Evolutionary conservation across 2,329 filamentous ascomycete species (phyloP).

Genomic region (Claviceps africana): DNA sequence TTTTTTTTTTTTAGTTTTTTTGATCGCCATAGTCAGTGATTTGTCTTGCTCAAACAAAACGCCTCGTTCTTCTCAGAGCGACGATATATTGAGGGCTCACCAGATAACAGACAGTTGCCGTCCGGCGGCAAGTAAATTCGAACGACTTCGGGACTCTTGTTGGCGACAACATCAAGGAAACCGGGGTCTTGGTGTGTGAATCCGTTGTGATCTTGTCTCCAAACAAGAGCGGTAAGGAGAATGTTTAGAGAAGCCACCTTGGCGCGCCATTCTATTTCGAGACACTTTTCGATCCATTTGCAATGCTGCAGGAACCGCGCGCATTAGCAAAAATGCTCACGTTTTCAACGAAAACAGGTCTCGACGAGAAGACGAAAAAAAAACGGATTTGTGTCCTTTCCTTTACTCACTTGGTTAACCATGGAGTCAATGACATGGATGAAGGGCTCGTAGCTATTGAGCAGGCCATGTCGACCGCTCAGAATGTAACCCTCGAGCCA

Average conservation of each 20-base stretch:
- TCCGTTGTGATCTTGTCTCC: conserved; percentile 73
- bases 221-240: conserved; percentile 63
- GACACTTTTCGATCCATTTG: conserved; percentile 72
- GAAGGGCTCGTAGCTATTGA: conserved; percentile 74
- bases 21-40: conserved; percentile 1
- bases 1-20: conserved; percentile 18
- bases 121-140: conserved; percentile 72
- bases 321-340: conserved; percentile 4
- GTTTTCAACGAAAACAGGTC: neutral
- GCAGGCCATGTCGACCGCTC: conserved; percentile 58
- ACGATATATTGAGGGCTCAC: conserved; percentile 12
- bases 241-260: conserved; percentile 67
- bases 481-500: conserved; percentile 71
- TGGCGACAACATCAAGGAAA: conserved; percentile 66
- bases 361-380: no score
- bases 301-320: conserved; percentile 39
- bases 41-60: no score
- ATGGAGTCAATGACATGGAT: conserved; percentile 75
- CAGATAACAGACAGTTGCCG: conserved; percentile 60
- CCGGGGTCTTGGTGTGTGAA: conserved; percentile 73
- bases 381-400: no score
- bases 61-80: no score
- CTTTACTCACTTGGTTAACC: conserved; percentile 51
- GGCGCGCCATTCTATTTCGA: conserved; percentile 65
- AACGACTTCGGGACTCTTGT: conserved; percentile 68